phyloP scores from a whole-genome alignment of 179 eudicot species.

The Gypsophila paniculata region DNA sequence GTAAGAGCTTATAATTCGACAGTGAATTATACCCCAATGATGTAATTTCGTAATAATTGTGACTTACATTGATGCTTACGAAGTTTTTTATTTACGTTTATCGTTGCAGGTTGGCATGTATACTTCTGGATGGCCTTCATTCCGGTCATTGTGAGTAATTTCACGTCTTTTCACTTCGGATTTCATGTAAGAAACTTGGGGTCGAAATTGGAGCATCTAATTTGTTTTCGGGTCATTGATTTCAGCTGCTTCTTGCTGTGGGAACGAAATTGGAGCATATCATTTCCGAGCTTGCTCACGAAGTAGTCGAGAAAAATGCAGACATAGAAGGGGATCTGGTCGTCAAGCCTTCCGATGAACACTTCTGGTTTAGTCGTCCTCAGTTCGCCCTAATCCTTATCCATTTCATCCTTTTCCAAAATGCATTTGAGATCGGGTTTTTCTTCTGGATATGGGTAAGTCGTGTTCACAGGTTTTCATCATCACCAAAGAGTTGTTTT shows the following conservation, averaged over 20 bases:
- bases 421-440: constrained; percentile 91
- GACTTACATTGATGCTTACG: not conserved
- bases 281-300: constrained; percentile 67
- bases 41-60: not conserved
- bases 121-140: constrained; percentile 89
- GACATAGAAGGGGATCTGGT: constrained; percentile 79
- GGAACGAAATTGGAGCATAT: constrained; percentile 94
- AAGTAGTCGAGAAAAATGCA: constrained; percentile 81
- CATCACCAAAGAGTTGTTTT: not conserved
- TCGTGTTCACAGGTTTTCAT: not conserved
- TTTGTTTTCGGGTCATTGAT: not conserved
- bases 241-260: constrained; percentile 78
- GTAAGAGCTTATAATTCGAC: constrained; percentile 32
- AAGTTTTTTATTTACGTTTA: constrained; percentile 16
- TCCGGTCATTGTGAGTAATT: constrained; percentile 68
- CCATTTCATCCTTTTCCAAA: constrained; percentile 90
- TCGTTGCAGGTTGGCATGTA: constrained; percentile 78
- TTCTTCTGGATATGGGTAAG: constrained; percentile 98
- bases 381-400: constrained; percentile 58
- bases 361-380: constrained; percentile 85
- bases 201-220: too few species aligned
- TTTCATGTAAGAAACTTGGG: not conserved
- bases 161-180: not conserved
- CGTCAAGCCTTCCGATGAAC: constrained; percentile 81
- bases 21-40: too few species aligned